Evolutionary conservation across 1,139 yeast genomes (phyloP).

Genomic region (Saccharomycopsis crataegensis): DNA sequence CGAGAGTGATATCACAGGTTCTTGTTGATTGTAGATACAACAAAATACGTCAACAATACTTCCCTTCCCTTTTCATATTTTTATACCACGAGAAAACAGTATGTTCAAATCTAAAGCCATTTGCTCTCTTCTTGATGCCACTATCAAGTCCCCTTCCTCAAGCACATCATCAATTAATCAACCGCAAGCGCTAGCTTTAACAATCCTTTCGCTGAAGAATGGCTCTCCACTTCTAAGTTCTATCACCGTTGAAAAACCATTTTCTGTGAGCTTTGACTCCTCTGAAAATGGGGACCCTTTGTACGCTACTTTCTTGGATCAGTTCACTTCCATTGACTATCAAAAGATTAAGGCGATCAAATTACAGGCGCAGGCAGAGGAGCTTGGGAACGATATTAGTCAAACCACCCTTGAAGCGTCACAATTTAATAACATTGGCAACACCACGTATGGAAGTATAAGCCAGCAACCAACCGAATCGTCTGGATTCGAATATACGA

Average conservation of each 20-base stretch:
- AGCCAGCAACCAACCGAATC: neutral
- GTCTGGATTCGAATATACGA: neutral
- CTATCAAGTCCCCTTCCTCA: neutral
- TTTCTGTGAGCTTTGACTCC: conserved; percentile 1
- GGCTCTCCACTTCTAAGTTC: conserved; percentile 16
- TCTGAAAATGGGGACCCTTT: neutral
- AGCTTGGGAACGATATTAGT: neutral
- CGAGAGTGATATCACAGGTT: too few relatives aligned
- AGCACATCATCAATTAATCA: neutral
- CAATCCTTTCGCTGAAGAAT: conserved; percentile 11
- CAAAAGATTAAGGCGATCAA: conserved; percentile 2
- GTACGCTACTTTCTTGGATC: conserved; percentile 14
- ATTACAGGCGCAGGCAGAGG: neutral
- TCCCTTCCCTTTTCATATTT: neutral
- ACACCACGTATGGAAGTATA: neutral
- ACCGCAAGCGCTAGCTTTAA: conserved; percentile 9
- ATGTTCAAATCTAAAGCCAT: conserved; percentile 11
- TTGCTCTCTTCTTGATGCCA: conserved; percentile 1
- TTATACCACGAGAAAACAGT: neutral
- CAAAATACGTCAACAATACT: neutral
- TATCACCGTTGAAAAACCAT: neutral
- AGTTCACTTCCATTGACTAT: conserved; percentile 15
- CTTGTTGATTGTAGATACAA: too few relatives aligned
- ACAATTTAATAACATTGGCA: too few relatives aligned
- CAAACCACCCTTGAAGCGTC: too few relatives aligned